Percentiles rank a stretch among this genome's conserved stretches.
Conservation (phyloP, 2,329 filamentous ascomycete genomes). For the Endoconidiophora polonica region DNA sequence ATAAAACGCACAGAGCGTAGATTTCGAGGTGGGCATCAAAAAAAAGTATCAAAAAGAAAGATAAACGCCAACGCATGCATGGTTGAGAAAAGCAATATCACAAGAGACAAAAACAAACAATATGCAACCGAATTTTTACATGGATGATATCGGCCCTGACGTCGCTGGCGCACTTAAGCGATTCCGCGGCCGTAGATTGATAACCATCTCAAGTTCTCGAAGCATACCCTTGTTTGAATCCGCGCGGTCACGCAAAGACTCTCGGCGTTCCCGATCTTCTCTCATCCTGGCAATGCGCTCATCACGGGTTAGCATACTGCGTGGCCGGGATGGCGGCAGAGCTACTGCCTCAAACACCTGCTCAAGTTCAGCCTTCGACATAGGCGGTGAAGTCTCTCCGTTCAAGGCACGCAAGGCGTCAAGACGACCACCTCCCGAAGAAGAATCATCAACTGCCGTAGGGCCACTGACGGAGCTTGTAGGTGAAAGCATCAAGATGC, state of each 20-base stretch:
- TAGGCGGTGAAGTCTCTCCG: constrained; percentile 42
- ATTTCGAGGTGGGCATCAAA: constrained; percentile 13
- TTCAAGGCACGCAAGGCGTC: constrained; percentile 63
- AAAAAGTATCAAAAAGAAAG: neutral
- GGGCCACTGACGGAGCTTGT: constrained; percentile 50
- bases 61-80: neutral
- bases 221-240: constrained; percentile 84
- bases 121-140: constrained; percentile 1
- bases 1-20: constrained; percentile 1
- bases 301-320: constrained; percentile 60
- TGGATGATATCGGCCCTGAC: constrained; percentile 9
- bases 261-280: constrained; percentile 66
- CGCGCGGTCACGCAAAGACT: constrained; percentile 51
- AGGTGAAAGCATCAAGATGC: constrained; percentile 33
- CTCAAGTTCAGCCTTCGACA: constrained; percentile 38
- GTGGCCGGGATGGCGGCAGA: constrained; percentile 48
- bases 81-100: neutral
- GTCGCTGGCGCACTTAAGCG: constrained; percentile 20
- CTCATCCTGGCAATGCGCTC: constrained; percentile 78
- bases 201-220: constrained; percentile 79
- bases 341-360: constrained; percentile 89
- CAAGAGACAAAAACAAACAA: neutral
- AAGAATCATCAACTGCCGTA: constrained; percentile 38
- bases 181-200: constrained; percentile 36
- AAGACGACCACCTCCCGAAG: constrained; percentile 21